phyloP scores from a whole-genome alignment of 768 basidiomycete species.

The Agaricus blazei region DNA sequence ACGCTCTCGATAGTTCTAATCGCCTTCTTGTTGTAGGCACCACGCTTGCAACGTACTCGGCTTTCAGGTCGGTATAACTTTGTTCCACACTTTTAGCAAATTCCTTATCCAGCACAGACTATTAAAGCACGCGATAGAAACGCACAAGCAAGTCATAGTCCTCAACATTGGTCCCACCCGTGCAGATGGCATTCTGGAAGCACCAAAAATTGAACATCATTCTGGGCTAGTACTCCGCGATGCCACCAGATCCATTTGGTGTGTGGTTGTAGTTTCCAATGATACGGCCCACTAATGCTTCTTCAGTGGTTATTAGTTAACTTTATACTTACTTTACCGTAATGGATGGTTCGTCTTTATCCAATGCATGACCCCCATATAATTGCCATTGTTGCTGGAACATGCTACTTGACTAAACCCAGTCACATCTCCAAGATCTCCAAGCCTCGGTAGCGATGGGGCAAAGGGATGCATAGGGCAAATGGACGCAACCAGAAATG shows the following conservation, averaged over 20 bases:
- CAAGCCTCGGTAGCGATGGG: no score
- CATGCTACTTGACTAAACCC: no score
- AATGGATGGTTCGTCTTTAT: no score
- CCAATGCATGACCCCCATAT: no score
- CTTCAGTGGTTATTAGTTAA: no score
- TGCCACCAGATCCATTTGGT: conserved; percentile 59
- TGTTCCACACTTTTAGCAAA: neutral
- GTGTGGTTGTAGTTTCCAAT: conserved; percentile 20
- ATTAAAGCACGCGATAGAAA: conserved; percentile 71
- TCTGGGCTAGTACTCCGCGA: conserved; percentile 71
- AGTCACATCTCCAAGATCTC: no score
- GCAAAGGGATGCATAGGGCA: no score
- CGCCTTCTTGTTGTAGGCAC: conserved; percentile 81
- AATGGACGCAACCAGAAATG: no score
- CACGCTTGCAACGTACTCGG: conserved; percentile 90
- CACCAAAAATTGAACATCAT: conserved; percentile 77
- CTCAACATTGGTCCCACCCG: conserved; percentile 88
- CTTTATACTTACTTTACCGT: no score
- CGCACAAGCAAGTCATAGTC: conserved; percentile 72
- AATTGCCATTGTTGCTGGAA: no score
- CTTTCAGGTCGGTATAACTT: conserved; percentile 59
- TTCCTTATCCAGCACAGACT: conserved; percentile 39
- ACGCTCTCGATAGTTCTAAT: conserved; percentile 53
- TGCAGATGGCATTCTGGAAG: conserved; percentile 61
- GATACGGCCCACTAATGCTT: no score